Evolutionary conservation across 768 basidiomycete species (phyloP), one percentile per base, ranked within the genome.

Genomic region (Mycena galericulata): DNA sequence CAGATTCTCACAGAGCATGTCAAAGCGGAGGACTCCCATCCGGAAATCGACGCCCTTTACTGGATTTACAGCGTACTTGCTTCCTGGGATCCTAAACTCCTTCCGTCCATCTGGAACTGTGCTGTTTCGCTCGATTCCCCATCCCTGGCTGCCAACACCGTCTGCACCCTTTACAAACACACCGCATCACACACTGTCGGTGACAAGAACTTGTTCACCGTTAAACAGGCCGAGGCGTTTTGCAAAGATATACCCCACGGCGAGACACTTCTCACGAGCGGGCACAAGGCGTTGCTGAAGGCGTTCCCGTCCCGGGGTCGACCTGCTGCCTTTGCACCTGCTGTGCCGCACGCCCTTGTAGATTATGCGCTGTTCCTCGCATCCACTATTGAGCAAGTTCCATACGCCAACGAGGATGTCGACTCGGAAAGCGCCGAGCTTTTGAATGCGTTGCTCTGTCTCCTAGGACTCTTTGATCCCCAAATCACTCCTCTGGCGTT

Each of bases 51-150:
- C 62, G 62, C 62, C 32, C 62, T 62, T 32, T 36, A 62, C 36
- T 62, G 62, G 62, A 62, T 62, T 54, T 40, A 62, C 50, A 62
- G 62, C 41, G 62, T 62, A 32, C 62, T 62, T 36, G 51, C 62
- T 53, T 53, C 50, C 30, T 62, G 62, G 62, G 43, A 62, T 29
- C 62, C 62, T 26, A 54, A 53, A 41, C 51, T 62, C 40, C 24
- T 62, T 26, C 62, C 62, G 22, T 54, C 62, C n/a, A 54, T 62
- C 40, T 62, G 62, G 62, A 62, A 54, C 51, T 62, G 62, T 49
- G 62, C 62, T n/a, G 62, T 62, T 54, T 62, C 62, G 41, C 62
- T 62, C 41, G 51, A 46, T 40, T 62, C 62, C 29, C 51, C 27
- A 32, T 45, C 62, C 51, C 51, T 62, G 40, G 51, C 62, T n/a